A percentile compares a stretch with the other conserved stretches of the same genome.
Evolutionary conservation across 805 yeast species (phyloP).

Genomic region (Spathaspora hagerdaliae): DNA sequence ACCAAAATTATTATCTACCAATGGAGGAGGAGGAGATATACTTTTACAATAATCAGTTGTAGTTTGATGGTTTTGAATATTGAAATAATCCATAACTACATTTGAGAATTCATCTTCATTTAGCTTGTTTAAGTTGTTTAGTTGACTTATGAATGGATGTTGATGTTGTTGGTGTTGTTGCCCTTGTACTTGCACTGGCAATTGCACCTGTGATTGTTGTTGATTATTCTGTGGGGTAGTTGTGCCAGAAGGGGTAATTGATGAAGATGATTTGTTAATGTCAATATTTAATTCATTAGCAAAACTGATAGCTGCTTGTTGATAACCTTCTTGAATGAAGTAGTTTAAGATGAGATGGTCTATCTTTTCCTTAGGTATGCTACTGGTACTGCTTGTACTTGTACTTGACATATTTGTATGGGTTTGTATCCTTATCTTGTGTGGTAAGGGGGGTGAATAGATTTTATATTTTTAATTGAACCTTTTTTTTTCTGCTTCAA

Average conservation of each 20-base stretch:
- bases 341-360: slow-evolving; percentile 64
- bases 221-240: not conserved
- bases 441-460: not conserved
- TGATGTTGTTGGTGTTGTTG: not conserved
- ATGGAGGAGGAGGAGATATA: not conserved
- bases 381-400: not conserved
- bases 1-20: not conserved
- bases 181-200: not conserved
- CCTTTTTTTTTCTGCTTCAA: not conserved
- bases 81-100: slow-evolving; percentile 7
- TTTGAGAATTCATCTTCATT: slow-evolving; percentile 13
- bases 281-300: slow-evolving; percentile 51
- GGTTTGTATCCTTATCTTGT: not conserved
- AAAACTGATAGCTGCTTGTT: slow-evolving; percentile 59
- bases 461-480: not conserved
- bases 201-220: too few species aligned
- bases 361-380: slow-evolving; percentile 31
- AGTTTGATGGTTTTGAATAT: not conserved
- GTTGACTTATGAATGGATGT: slow-evolving; percentile 8
- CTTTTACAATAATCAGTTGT: not conserved
- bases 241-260: not conserved
- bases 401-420: not conserved
- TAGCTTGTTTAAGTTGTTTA: slow-evolving; percentile 5
- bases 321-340: slow-evolving; percentile 74
- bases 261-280: slow-evolving; percentile 1